Base-by-base conservation (phyloP, 805 yeast genomes). In the Metschnikowia orientalis region DNA sequence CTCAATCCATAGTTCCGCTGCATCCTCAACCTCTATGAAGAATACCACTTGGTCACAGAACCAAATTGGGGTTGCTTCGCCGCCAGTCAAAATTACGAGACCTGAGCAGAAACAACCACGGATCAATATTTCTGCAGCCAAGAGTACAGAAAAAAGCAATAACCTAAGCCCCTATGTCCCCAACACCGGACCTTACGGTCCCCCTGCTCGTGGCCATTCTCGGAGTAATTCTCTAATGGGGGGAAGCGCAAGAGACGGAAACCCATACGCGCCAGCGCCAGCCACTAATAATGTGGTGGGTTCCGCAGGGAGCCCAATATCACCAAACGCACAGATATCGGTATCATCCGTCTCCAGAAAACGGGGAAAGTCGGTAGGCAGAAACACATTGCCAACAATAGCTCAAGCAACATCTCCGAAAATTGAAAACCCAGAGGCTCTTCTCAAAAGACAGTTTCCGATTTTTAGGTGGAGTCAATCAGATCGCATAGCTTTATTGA, bases 381-480 rank as follows among this genome's bases (percentile, higher is more conserved):
- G 37, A 17, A 22, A 28, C 8, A 19, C 16, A 10, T 30, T 39
- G 15, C 37, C 39, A 4, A 35, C 39, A 2, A 32, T 39, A 8
- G 26, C 16, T 11, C 41, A 32, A 8, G 23, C 28, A 6, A 27
- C 20, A 16, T 15, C 29, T 11, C 30, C 30, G 32, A 56, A 49
- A 26, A 42, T 66, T 6, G 57, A 61, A 18, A 71, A 77, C 40
- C 81, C 84, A 6, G 73, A 71, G 32, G 72, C 77, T 15, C 54
- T 81, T 32, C 56, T 67, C 15, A 57, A 61, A 28, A 67, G 82
- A 34, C 95, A 84, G 51, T 82, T 81, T 57, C 95, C 95, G 0
- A 51, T 87, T 20, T 81, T 85, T 52, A 67, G 71, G 37, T 87
- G 92, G 82, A 55, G 62, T 31, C 39, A 44, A 18, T 54, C 65